Base-by-base conservation (phyloP, 1,284 basidiomycete species). In the Apiotrichum mycotoxinovorans region DNA sequence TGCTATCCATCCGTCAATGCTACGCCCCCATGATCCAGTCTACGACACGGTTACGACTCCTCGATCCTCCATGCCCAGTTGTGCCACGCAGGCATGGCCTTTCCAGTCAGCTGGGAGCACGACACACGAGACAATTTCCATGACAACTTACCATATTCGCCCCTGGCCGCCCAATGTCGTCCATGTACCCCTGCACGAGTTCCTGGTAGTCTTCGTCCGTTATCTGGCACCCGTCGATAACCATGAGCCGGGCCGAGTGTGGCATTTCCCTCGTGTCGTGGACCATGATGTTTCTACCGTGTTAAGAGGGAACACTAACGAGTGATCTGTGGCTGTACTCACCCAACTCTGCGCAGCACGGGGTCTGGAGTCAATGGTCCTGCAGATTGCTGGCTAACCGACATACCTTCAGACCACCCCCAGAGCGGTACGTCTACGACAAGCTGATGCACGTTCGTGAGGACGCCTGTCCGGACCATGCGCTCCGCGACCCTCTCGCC, bases 381-480 rank as follows among this genome's bases (percentile, higher is more conserved):
- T 8, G 11, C 11, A 8, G 3, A 17, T 18, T 15, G n/a, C 17
- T 38, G 37, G 17, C 12, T 14, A 11, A 35, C 12, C 34, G n/a
- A n/a, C 37, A n/a, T 38, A 38, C 37, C 53, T 1, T 56, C 54
- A 8, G 54, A 56, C 54, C 54, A 56, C 23, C 25, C 23, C 54
- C 54, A 51, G 18, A 56, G 26, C 1, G 54, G 54, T 3, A 56
- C 37, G 12, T 25, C 25, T 3, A 42, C 35, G 11, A 23, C 3
- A 7, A 26, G 11, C 20, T 53, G 52, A 12, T 25, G 22, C 11
- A 47, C 43, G 18, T 46, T 20, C 20, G 18, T 7, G 17, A 53
- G 22, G 4, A 8, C 4, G 3, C 5, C 4, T 4, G 9, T 35
- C 2, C 5, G n/a, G 41, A 22, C 7, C 52, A 53, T 44, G 34